Percentiles rank a stretch among this genome's conserved stretches.
Evolutionary conservation across 768 basidiomycete genomes (phyloP).

Genomic region (Calocybe gangraenosa): DNA sequence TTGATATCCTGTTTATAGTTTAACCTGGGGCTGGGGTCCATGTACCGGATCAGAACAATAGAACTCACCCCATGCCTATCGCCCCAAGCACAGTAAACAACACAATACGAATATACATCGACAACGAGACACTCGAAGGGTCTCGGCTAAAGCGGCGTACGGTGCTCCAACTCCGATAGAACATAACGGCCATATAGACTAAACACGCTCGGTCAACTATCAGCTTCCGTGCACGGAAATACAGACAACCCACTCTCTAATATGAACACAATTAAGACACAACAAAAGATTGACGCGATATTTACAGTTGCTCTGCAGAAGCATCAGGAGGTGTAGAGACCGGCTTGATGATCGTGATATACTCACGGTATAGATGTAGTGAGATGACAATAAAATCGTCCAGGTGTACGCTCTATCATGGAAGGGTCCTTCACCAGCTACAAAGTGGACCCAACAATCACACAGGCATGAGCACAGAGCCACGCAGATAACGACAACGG

Average conservation of each 20-base stretch:
- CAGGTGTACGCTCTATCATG: not conserved
- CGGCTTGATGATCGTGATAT: not conserved
- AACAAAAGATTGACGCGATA: not conserved
- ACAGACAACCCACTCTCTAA: not conserved
- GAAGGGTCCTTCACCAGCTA: not conserved
- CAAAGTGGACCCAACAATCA: too few species aligned
- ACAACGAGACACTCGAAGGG: not conserved
- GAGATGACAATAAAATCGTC: slow-evolving; percentile 3
- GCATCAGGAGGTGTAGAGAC: not conserved
- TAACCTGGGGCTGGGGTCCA: not conserved
- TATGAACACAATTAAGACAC: not conserved
- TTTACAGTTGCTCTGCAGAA: too few species aligned
- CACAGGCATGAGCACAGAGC: too few species aligned
- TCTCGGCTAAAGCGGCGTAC: not conserved
- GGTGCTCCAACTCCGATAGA: not conserved
- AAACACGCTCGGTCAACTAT: not conserved
- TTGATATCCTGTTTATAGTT: not conserved
- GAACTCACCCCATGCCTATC: not conserved
- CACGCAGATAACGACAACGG: too few species aligned
- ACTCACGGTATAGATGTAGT: slow-evolving; percentile 2
- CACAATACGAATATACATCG: slow-evolving; percentile 1
- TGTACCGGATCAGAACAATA: not conserved
- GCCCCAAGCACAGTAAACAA: not conserved
- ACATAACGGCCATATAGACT: slow-evolving; percentile 1
- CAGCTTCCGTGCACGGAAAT: not conserved